phyloP scores from a whole-genome alignment of 805 yeast species.

The Saccharomycopsis amapae region DNA sequence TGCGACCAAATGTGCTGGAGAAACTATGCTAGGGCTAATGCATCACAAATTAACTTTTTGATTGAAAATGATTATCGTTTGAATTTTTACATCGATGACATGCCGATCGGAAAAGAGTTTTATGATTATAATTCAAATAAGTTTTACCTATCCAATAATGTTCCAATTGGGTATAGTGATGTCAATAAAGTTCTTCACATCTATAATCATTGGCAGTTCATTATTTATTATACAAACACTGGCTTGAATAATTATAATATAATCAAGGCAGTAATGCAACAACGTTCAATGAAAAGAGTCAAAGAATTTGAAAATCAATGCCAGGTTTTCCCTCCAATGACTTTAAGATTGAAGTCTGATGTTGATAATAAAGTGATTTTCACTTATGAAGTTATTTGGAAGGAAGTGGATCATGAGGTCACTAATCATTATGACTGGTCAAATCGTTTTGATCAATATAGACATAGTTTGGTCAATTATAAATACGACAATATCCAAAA shows the following conservation, averaged over 20 bases:
- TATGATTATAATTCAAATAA: constrained; percentile 26
- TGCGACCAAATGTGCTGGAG: constrained; percentile 19
- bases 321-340: constrained; percentile 25
- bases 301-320: constrained; percentile 25
- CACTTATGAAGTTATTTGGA: constrained; percentile 27
- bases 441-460: constrained; percentile 23
- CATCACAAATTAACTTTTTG: constrained; percentile 25
- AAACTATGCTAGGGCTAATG: constrained; percentile 21
- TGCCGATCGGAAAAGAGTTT: constrained; percentile 28
- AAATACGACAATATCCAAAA: constrained; percentile 20
- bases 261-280: constrained; percentile 26
- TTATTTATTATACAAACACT: constrained; percentile 24
- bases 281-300: constrained; percentile 26
- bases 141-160: constrained; percentile 27
- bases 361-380: constrained; percentile 27
- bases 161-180: constrained; percentile 28
- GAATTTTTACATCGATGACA: constrained; percentile 28
- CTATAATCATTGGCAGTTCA: constrained; percentile 29
- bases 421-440: constrained; percentile 14
- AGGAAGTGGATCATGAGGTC: constrained; percentile 22
- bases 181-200: constrained; percentile 27
- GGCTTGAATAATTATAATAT: constrained; percentile 25
- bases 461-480: constrained; percentile 26
- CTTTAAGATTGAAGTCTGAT: constrained; percentile 24
- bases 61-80: constrained; percentile 27